phyloP scores from a whole-genome alignment of 129 eudicot species.

The Saposhnikovia divaricata region DNA sequence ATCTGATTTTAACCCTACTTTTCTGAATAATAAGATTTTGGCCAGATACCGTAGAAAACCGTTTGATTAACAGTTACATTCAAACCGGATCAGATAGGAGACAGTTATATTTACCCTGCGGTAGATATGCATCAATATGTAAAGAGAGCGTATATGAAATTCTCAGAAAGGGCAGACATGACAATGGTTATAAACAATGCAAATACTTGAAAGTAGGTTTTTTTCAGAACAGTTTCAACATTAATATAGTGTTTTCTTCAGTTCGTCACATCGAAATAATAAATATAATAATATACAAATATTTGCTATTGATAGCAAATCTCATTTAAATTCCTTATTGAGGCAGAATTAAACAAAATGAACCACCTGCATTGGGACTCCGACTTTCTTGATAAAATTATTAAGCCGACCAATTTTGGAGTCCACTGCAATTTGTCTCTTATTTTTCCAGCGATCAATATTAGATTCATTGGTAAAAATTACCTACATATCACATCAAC shows the following conservation, averaged over 20 bases:
- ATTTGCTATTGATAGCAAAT: background rate
- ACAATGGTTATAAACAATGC: background rate
- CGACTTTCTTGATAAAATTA: constrained; percentile 55
- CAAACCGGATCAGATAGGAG: background rate
- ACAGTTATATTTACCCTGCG: background rate
- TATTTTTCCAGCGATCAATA: constrained; percentile 92
- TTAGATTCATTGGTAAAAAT: constrained; percentile 91
- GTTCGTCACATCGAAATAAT: background rate
- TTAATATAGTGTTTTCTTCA: background rate
- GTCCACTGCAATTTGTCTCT: constrained; percentile 90
- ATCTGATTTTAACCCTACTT: background rate
- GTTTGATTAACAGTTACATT: no score
- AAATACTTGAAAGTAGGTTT: background rate
- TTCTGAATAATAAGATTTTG: background rate
- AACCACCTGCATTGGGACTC: constrained; percentile 78
- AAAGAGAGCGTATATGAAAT: background rate
- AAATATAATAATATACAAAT: background rate
- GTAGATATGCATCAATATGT: background rate
- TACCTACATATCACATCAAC: constrained; percentile 35
- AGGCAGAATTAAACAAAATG: background rate
- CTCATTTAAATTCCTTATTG: background rate
- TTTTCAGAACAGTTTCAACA: background rate
- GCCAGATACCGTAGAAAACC: background rate
- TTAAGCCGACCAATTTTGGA: constrained; percentile 89
- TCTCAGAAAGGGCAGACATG: background rate